Percentiles rank a stretch among this genome's conserved stretches.
These are phyloP conservation scores for Rheum nobile DNA, from an alignment of 148 eudicot species.

Conservation along the genomic window DNA sequence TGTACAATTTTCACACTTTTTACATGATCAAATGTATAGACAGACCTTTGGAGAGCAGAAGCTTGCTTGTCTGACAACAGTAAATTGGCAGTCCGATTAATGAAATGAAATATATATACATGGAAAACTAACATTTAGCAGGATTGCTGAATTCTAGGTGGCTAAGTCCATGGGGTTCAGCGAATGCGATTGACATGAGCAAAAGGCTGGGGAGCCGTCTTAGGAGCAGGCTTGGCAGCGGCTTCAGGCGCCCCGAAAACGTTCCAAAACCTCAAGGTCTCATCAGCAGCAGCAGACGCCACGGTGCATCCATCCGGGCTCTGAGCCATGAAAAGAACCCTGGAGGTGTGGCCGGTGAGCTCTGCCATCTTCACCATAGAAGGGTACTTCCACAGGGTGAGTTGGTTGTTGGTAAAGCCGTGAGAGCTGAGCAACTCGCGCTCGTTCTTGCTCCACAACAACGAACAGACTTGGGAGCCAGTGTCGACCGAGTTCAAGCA, in stretches of 20 bases:
- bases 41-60: too few relatives aligned
- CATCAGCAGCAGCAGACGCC: slow-evolving; percentile 86
- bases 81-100: too few relatives aligned
- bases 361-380: slow-evolving; percentile 92
- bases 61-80: too few relatives aligned
- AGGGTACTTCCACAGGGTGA: slow-evolving; percentile 93
- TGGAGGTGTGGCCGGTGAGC: slow-evolving; percentile 85
- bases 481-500: slow-evolving; percentile 87
- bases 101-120: too few relatives aligned
- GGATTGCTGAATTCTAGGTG: too few relatives aligned
- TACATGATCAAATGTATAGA: too few relatives aligned
- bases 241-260: slow-evolving; percentile 85
- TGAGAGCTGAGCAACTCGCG: slow-evolving; percentile 87
- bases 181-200: slow-evolving; percentile 69
- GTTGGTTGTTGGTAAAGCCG: slow-evolving; percentile 84
- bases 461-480: slow-evolving; percentile 83
- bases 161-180: slow-evolving; percentile 18
- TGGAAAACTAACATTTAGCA: too few relatives aligned
- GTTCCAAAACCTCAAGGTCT: slow-evolving; percentile 80
- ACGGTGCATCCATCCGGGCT: slow-evolving; percentile 94
- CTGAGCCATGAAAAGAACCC: slow-evolving; percentile 95
- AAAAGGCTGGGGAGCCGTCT: slow-evolving; percentile 58
- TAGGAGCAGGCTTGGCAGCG: slow-evolving; percentile 59
- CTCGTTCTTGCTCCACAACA: slow-evolving; percentile 88
- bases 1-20: too few relatives aligned